Conservation (phyloP, 352 stramenopile species). For the Blastocystis sp. region DNA sequence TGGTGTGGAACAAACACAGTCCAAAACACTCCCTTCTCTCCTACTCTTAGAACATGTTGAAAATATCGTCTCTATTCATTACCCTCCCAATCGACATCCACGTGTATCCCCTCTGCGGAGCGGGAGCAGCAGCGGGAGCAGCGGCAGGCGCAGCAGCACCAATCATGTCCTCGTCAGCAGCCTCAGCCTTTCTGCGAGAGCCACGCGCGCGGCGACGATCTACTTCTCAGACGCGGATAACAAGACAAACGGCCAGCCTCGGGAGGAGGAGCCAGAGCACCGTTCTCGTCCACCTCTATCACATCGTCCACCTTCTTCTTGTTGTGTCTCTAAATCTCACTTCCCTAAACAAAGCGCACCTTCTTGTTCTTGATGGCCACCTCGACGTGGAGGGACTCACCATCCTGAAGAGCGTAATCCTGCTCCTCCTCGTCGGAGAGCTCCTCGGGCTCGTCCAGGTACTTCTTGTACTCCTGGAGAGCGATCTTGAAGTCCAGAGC, state of each 20-base stretch:
- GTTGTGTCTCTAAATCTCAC: slow-evolving; percentile 27
- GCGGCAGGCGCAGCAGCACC: no score
- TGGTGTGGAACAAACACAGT: no score
- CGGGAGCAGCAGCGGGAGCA: no score
- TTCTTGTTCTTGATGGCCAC: slow-evolving; percentile 60
- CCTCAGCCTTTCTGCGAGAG: slow-evolving; percentile 30
- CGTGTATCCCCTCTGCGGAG: no score
- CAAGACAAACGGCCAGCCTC: not conserved
- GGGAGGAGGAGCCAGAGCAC: slow-evolving; percentile 38
- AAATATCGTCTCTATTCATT: no score
- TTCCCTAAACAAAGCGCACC: not conserved
- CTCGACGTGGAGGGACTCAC: slow-evolving; percentile 57
- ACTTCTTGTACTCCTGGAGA: slow-evolving; percentile 59
- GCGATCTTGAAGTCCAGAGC: slow-evolving; percentile 57
- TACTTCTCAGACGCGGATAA: not conserved
- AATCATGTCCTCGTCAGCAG: no score
- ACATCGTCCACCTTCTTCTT: slow-evolving; percentile 48
- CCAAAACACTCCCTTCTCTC: no score
- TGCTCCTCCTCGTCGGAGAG: not conserved
- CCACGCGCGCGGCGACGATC: slow-evolving; percentile 4
- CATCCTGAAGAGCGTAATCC: slow-evolving; percentile 30
- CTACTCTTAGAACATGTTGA: no score
- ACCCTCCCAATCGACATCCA: no score
- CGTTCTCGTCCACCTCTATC: not conserved
- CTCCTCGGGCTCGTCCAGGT: slow-evolving; percentile 31